Percentiles rank a stretch among this genome's conserved stretches.
phyloP scores from a whole-genome alignment of 495 filamentous ascomycete species.

The Pyronema omphalodes region DNA sequence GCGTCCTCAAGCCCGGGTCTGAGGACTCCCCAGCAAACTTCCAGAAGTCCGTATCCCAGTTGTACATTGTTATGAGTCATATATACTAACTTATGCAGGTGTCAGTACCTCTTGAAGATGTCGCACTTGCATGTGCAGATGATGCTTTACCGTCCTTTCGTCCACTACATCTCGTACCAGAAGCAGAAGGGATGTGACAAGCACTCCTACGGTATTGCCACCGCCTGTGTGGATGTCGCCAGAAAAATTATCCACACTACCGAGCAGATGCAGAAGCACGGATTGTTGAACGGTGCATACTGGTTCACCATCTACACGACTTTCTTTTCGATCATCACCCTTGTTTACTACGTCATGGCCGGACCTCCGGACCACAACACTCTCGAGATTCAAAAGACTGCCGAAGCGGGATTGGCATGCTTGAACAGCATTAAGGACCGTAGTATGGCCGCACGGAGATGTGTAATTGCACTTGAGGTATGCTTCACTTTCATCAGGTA shows the following conservation, averaged over 20 bases:
- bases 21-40: slow-evolving; percentile 49
- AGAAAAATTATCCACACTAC: slow-evolving; percentile 90
- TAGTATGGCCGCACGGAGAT: slow-evolving; percentile 75
- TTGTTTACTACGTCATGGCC: slow-evolving; percentile 79
- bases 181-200: slow-evolving; percentile 57
- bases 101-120: slow-evolving; percentile 73
- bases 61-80: neutral
- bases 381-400: slow-evolving; percentile 62
- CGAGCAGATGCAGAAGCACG: slow-evolving; percentile 67
- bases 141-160: slow-evolving; percentile 85
- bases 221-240: slow-evolving; percentile 73
- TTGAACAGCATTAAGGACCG: slow-evolving; percentile 57
- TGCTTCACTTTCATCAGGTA: slow-evolving; percentile 16
- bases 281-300: slow-evolving; percentile 70
- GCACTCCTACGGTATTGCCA: slow-evolving; percentile 75
- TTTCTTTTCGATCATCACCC: slow-evolving; percentile 79
- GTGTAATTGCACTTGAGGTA: slow-evolving; percentile 57
- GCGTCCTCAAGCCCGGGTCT: slow-evolving; percentile 51
- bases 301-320: slow-evolving; percentile 96
- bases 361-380: slow-evolving; percentile 67
- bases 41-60: slow-evolving; percentile 41
- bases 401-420: slow-evolving; percentile 64
- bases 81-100: slow-evolving; percentile 31
- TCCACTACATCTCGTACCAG: slow-evolving; percentile 73
- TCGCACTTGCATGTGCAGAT: slow-evolving; percentile 83